Percentiles rank a stretch among this genome's conserved stretches.
Evolutionary conservation across 1,139 yeast genomes (phyloP).

Genomic region (Kazachstania sp.): DNA sequence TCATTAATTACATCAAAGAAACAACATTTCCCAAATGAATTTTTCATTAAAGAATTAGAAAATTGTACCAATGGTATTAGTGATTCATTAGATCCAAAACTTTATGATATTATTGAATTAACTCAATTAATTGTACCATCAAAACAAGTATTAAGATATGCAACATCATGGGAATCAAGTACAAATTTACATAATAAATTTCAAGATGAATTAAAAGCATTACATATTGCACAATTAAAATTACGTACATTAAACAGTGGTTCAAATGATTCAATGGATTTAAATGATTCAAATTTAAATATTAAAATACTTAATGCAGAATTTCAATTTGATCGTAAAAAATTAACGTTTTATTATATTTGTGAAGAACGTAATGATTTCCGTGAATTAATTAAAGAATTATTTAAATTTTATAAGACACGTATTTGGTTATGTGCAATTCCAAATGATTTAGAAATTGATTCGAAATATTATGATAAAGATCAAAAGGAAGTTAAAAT

Average conservation of each 20-base stretch:
- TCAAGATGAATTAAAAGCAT: slow-evolving; percentile 40
- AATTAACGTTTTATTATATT: slow-evolving; percentile 78
- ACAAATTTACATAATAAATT: slow-evolving; percentile 34
- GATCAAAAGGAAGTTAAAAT: slow-evolving; percentile 26
- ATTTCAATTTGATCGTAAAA: slow-evolving; percentile 91
- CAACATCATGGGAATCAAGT: slow-evolving; percentile 33
- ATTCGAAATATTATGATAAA: slow-evolving; percentile 25
- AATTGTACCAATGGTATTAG: slow-evolving; percentile 20
- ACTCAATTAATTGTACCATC: slow-evolving; percentile 37
- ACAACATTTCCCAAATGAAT: slow-evolving; percentile 25
- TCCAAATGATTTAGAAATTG: slow-evolving; percentile 30
- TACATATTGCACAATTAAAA: slow-evolving; percentile 35
- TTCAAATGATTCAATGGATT: slow-evolving; percentile 3
- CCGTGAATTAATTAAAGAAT: slow-evolving; percentile 81
- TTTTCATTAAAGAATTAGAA: slow-evolving; percentile 23
- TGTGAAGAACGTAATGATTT: slow-evolving; percentile 77
- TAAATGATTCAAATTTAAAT: slow-evolving; percentile 15
- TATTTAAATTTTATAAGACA: slow-evolving; percentile 89
- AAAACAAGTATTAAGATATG: slow-evolving; percentile 62
- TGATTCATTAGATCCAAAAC: slow-evolving; percentile 26
- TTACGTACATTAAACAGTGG: slow-evolving; percentile 27
- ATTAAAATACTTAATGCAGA: slow-evolving; percentile 66
- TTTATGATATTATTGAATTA: slow-evolving; percentile 31
- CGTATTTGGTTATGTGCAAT: slow-evolving; percentile 97
- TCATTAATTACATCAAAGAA: slow-evolving; percentile 27